Evolutionary conservation across 441 rosid genomes (phyloP).

Genomic region (Pelargonium myrrhifolium): DNA sequence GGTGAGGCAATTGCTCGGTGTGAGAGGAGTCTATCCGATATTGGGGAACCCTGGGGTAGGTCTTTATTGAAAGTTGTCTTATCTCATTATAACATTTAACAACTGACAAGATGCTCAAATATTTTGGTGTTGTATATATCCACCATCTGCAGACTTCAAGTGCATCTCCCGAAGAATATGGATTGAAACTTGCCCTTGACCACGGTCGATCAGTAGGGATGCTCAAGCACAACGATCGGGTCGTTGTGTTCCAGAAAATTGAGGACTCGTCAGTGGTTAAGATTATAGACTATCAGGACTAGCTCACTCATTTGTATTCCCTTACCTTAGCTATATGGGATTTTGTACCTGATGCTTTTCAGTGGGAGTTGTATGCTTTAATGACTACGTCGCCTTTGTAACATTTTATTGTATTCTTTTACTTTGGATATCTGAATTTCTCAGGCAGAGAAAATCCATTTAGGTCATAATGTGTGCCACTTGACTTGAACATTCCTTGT

Average conservation of each 20-base stretch:
- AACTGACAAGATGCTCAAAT: background rate
- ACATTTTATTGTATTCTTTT: background rate
- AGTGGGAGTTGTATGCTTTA: background rate
- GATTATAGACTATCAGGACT: conserved; percentile 17
- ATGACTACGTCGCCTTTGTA: background rate
- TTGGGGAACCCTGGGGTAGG: conserved; percentile 21
- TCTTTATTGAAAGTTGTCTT: background rate
- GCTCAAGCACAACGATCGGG: conserved; percentile 18
- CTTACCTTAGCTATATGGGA: background rate
- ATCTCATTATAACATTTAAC: background rate
- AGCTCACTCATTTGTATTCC: conserved; percentile 6
- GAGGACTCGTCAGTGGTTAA: conserved; percentile 23
- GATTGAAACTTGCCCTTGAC: conserved; percentile 20
- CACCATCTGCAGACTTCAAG: conserved; percentile 9
- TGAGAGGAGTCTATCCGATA: conserved; percentile 25
- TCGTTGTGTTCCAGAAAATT: conserved; percentile 24
- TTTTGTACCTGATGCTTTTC: background rate
- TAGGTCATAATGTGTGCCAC: no score
- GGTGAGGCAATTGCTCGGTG: conserved; percentile 27
- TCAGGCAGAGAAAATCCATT: no score
- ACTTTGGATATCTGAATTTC: background rate
- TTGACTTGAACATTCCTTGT: no score
- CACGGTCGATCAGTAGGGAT: conserved; percentile 19
- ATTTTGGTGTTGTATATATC: background rate
- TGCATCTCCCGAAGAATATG: conserved; percentile 18